Conservation (phyloP, 805 yeast species). For the Lachancea cidri region DNA sequence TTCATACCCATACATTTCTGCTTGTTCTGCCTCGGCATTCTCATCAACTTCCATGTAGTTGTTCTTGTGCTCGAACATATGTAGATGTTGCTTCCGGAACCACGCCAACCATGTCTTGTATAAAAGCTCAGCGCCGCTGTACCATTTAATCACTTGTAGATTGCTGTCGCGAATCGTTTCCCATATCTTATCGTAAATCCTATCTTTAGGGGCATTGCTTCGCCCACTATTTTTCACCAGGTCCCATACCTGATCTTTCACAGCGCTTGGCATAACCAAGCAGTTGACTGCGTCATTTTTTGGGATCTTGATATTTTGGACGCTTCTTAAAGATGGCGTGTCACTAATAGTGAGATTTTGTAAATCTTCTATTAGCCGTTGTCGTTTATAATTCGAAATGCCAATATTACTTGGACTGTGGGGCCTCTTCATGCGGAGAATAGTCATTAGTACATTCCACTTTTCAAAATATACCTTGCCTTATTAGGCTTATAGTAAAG, state of each 20-base stretch:
- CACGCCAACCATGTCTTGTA: constrained; percentile 31
- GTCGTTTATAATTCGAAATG: constrained; percentile 31
- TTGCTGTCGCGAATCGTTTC: constrained; percentile 23
- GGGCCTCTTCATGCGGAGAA: constrained; percentile 24
- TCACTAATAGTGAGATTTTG: constrained; percentile 24
- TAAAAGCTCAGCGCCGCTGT: constrained; percentile 15
- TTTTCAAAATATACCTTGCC: background rate
- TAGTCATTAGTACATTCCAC: constrained; percentile 8
- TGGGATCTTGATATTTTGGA: background rate
- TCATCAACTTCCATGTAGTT: constrained; percentile 10
- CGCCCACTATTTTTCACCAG: constrained; percentile 5
- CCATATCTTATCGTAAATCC: constrained; percentile 22
- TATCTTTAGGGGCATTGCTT: constrained; percentile 4
- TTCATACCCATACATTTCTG: constrained; percentile 1
- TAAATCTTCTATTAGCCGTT: constrained; percentile 29
- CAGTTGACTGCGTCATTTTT: background rate
- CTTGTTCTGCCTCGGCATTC: background rate
- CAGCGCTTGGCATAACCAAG: background rate
- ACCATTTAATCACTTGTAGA: constrained; percentile 29
- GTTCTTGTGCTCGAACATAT: constrained; percentile 17
- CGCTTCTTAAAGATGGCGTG: background rate
- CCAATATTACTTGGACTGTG: constrained; percentile 25
- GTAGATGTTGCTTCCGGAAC: constrained; percentile 17
- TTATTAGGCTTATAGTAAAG: background rate
- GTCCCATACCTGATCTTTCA: constrained; percentile 8